A percentile compares a stretch with the other conserved stretches of the same genome.
phyloP scores from a whole-genome alignment of 2,329 filamentous ascomycete genomes.

The Stromatinia cepivora region DNA sequence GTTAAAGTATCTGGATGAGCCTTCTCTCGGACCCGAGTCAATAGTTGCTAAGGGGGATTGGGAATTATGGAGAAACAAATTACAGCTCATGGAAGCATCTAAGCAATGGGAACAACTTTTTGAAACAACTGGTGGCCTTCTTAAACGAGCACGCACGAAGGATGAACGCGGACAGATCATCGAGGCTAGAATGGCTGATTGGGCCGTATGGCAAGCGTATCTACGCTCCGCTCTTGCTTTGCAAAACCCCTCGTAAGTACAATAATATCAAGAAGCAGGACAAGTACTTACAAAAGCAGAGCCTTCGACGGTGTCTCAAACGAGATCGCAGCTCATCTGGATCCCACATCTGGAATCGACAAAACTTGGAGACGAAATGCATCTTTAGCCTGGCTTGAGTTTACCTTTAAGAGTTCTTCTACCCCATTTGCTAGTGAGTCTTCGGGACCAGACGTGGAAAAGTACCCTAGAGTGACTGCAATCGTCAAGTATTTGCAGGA shows the following conservation, averaged over 20 bases:
- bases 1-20: constrained; percentile 37
- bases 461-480: constrained; percentile 25
- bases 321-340: constrained; percentile 39
- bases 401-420: constrained; percentile 30
- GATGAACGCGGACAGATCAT: constrained; percentile 34
- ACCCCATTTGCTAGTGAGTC: constrained; percentile 19
- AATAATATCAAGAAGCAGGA: neutral
- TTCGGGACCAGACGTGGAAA: constrained; percentile 13
- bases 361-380: constrained; percentile 42
- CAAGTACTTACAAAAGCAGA: constrained; percentile 14
- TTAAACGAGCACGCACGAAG: constrained; percentile 38
- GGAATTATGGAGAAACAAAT: constrained; percentile 39
- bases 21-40: constrained; percentile 40
- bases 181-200: constrained; percentile 39
- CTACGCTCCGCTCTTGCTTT: constrained; percentile 36
- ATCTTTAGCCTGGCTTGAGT: constrained; percentile 37
- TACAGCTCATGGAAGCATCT: constrained; percentile 34
- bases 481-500: constrained; percentile 36
- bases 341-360: constrained; percentile 37
- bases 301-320: constrained; percentile 25
- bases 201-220: constrained; percentile 40
- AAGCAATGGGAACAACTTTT: constrained; percentile 38
- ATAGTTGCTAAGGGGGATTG: constrained; percentile 41
- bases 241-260: constrained; percentile 33
- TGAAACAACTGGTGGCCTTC: constrained; percentile 32